Percentiles rank a stretch among this genome's conserved stretches.
phyloP scores from a whole-genome alignment of 2,329 filamentous ascomycete species.

The Clonostachys rhizophaga region DNA sequence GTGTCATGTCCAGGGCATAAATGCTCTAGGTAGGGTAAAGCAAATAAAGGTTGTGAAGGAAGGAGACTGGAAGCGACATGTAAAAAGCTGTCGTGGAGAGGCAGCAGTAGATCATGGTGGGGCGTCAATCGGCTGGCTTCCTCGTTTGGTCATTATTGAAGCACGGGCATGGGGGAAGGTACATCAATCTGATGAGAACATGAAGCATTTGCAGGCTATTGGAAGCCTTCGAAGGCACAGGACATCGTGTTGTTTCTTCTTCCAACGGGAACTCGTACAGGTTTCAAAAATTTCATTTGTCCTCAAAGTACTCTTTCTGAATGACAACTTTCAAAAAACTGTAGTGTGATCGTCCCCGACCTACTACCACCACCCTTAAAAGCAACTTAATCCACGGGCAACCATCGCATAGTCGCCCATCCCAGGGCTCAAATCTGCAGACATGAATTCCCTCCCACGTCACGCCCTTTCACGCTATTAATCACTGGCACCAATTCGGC shows the following conservation, averaged over 20 bases:
- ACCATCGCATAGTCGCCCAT: no score
- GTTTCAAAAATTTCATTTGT: no score
- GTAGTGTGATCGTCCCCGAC: no score
- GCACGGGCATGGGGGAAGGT: constrained; percentile 25
- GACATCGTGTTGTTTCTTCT: constrained; percentile 19
- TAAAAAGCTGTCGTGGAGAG: background rate
- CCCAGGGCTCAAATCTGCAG: no score
- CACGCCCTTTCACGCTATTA: no score
- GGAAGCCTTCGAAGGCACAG: constrained; percentile 29
- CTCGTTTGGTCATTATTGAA: constrained; percentile 39
- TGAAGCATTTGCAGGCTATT: constrained; percentile 27
- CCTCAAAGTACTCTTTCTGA: no score
- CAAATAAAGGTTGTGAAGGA: background rate
- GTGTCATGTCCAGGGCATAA: constrained; percentile 93
- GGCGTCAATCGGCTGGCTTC: constrained; percentile 41
- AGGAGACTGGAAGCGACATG: background rate
- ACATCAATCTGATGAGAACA: constrained; percentile 26
- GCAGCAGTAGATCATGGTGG: constrained; percentile 35
- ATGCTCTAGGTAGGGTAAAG: constrained; percentile 6
- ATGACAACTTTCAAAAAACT: no score
- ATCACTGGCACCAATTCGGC: no score
- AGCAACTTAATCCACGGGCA: no score
- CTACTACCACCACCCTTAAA: no score
- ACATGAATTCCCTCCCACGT: no score
- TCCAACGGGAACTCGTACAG: constrained; percentile 6